Conservation (phyloP, 2,329 filamentous ascomycete genomes). For the Ophiostoma sp. region DNA sequence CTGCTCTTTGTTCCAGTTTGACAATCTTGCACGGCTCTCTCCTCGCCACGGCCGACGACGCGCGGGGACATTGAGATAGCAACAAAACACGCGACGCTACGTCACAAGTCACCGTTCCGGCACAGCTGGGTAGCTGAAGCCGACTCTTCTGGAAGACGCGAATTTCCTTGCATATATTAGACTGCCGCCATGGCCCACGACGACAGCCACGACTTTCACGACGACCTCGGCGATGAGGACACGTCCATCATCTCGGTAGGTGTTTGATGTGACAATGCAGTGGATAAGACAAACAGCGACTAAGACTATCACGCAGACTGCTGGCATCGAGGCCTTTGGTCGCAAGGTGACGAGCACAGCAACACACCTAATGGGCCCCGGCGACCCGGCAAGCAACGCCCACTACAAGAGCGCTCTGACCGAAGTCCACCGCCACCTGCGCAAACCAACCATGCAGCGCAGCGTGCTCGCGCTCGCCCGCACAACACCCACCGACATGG, state of each 20-base stretch:
- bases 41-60: constrained; percentile 5
- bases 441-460: constrained; percentile 76
- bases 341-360: constrained; percentile 94
- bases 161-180: background rate
- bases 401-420: constrained; percentile 85
- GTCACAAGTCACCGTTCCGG: constrained; percentile 9
- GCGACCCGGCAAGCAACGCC: constrained; percentile 51
- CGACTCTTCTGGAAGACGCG: background rate
- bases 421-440: constrained; percentile 83
- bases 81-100: constrained; percentile 19
- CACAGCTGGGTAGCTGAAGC: background rate
- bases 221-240: constrained; percentile 45
- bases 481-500: constrained; percentile 87
- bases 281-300: background rate
- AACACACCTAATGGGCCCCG: constrained; percentile 74
- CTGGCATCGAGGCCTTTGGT: constrained; percentile 85
- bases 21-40: background rate
- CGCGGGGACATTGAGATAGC: constrained; percentile 12
- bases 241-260: constrained; percentile 42
- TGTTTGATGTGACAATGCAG: background rate
- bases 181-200: constrained; percentile 30
- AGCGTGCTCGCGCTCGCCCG: constrained; percentile 87
- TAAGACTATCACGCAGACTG: constrained; percentile 52
- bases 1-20: background rate
- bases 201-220: constrained; percentile 43